phyloP scores from a whole-genome alignment of 345 rosid genomes.

The Stellera chamaejasme region DNA sequence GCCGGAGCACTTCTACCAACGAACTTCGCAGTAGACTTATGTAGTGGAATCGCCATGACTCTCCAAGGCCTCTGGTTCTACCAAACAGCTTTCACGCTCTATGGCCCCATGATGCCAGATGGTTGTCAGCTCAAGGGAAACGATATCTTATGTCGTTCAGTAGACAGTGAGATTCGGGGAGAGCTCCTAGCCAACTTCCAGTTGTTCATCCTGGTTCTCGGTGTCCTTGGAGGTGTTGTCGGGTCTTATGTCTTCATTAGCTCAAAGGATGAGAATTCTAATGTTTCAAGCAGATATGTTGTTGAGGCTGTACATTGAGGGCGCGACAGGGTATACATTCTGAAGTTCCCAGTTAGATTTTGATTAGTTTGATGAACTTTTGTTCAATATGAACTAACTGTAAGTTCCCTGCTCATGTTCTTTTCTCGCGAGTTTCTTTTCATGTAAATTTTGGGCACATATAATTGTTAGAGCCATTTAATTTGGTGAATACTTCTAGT shows the following conservation, averaged over 20 bases:
- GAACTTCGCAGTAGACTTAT: conserved; percentile 76
- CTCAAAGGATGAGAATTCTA: conserved; percentile 40
- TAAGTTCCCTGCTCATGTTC: too few relatives aligned
- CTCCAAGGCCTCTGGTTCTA: conserved; percentile 99
- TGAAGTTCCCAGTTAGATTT: background rate
- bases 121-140: conserved; percentile 54
- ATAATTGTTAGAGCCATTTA: too few relatives aligned
- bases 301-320: conserved; percentile 19
- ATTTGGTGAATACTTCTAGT: too few relatives aligned
- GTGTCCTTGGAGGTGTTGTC: conserved; percentile 53
- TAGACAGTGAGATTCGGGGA: conserved; percentile 53
- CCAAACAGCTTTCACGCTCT: conserved; percentile 90
- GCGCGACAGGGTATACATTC: conserved; percentile 10
- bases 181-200: conserved; percentile 83
- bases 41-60: conserved; percentile 64
- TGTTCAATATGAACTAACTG: background rate
- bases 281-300: conserved; percentile 17
- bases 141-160: conserved; percentile 41
- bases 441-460: too few relatives aligned
- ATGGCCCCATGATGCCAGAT: conserved; percentile 89
- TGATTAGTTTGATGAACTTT: background rate
- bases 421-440: too few relatives aligned
- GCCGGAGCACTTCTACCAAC: conserved; percentile 73
- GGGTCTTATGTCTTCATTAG: conserved; percentile 49
- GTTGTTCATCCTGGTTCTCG: conserved; percentile 56